These are phyloP conservation scores for Lentinula edodes DNA, from an alignment of 768 basidiomycete species.

Conservation along the genomic window DNA sequence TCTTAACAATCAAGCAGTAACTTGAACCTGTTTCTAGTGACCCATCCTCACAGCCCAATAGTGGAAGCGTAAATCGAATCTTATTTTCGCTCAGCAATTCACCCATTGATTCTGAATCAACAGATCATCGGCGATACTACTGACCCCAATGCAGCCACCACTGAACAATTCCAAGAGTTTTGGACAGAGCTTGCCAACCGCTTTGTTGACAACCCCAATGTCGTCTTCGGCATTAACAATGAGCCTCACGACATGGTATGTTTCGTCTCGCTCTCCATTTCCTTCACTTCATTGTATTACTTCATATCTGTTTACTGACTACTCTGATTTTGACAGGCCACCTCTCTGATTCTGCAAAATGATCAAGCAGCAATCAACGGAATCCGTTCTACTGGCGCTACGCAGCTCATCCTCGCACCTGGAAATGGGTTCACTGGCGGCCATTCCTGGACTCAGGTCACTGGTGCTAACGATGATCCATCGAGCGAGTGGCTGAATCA, in stretches of 20 bases:
- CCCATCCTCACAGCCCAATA: constrained; percentile 36
- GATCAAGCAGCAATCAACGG: constrained; percentile 40
- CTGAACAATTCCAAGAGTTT: constrained; percentile 35
- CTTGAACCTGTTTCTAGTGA: constrained; percentile 21
- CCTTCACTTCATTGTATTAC: neutral
- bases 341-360: constrained; percentile 33
- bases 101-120: neutral
- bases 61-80: constrained; percentile 32
- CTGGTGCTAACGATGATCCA: constrained; percentile 28
- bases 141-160: constrained; percentile 39
- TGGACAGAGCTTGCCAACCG: constrained; percentile 37
- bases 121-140: constrained; percentile 40
- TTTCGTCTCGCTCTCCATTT: neutral
- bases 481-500: constrained; percentile 38
- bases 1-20: neutral
- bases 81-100: neutral
- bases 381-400: constrained; percentile 33
- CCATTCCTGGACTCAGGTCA: constrained; percentile 35
- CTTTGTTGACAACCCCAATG: constrained; percentile 33
- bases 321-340: constrained; percentile 21
- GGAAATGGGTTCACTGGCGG: constrained; percentile 44
- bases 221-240: constrained; percentile 44
- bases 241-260: constrained; percentile 41
- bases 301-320: neutral
- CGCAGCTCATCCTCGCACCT: constrained; percentile 39